phyloP scores from a whole-genome alignment of 1,284 basidiomycete species.

The Naganishia sp. region DNA sequence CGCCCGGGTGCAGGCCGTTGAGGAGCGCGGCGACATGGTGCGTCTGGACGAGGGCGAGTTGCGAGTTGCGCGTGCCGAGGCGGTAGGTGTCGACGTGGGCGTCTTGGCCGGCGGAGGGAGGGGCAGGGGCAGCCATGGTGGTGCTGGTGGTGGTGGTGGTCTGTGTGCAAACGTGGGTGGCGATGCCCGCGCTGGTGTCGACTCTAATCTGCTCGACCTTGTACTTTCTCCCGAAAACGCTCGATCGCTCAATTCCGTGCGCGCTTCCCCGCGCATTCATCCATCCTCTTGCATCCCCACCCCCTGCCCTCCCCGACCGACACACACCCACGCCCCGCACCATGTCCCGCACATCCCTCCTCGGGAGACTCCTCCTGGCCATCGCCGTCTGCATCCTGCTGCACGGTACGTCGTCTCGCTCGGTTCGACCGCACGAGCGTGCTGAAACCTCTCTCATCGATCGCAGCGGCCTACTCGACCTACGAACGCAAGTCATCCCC shows the following conservation, averaged over 20 bases:
- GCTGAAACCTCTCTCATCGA: neutral
- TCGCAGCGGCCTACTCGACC: conserved; percentile 51
- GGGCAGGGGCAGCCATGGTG: neutral
- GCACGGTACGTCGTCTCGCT: conserved; percentile 40
- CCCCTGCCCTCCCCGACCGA: too few relatives aligned
- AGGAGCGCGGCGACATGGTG: conserved; percentile 62
- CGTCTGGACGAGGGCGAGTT: conserved; percentile 84
- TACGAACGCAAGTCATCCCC: conserved; percentile 47
- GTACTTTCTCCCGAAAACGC: too few relatives aligned
- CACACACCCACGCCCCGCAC: neutral
- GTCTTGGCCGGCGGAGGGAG: neutral
- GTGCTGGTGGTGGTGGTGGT: neutral
- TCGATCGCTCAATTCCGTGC: too few relatives aligned
- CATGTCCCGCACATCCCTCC: conserved; percentile 5
- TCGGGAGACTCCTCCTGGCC: conserved; percentile 40
- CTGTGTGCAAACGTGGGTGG: neutral
- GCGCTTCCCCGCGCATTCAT: too few relatives aligned
- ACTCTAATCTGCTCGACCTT: too few relatives aligned
- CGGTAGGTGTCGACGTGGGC: conserved; percentile 19
- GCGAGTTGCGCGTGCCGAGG: conserved; percentile 80
- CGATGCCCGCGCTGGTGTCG: too few relatives aligned
- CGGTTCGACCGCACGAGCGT: too few relatives aligned
- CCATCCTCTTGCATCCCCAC: too few relatives aligned
- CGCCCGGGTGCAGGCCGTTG: conserved; percentile 9
- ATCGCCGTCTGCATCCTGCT: conserved; percentile 42